Percentiles rank a stretch among this genome's conserved stretches.
Conservation (phyloP, 2,329 filamentous ascomycete species). For the Tolypocladium sp. region DNA sequence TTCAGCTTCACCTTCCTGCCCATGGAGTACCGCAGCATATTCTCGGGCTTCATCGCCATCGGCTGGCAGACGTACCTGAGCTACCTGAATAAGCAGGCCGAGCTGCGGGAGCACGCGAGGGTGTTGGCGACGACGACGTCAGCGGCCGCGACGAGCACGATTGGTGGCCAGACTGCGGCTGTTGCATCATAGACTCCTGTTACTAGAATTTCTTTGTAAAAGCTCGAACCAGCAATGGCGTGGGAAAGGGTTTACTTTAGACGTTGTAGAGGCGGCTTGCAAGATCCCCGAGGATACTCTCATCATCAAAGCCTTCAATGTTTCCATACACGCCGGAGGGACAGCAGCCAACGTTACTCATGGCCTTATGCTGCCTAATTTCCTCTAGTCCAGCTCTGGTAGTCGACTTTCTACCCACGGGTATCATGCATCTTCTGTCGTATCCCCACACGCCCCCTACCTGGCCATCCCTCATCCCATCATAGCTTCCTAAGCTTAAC, state of each 20-base stretch:
- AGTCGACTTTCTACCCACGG: background rate
- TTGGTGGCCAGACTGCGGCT: background rate
- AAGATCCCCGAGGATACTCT: background rate
- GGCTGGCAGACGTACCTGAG: slow-evolving; percentile 91
- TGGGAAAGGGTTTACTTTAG: background rate
- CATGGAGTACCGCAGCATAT: slow-evolving; percentile 70
- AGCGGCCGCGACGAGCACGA: background rate
- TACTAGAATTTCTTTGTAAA: background rate
- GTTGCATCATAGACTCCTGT: background rate
- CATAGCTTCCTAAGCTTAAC: slow-evolving; percentile 11
- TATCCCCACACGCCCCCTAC: background rate
- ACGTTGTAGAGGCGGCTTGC: background rate
- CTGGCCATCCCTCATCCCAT: background rate
- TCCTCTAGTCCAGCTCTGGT: background rate
- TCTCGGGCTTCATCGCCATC: slow-evolving; percentile 70
- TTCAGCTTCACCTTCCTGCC: slow-evolving; percentile 80
- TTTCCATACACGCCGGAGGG: no score
- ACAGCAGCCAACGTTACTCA: background rate
- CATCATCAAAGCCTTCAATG: background rate
- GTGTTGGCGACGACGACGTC: background rate
- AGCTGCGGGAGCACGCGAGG: slow-evolving; percentile 23
- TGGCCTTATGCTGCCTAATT: background rate
- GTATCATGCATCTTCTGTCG: background rate
- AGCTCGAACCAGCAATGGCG: background rate
- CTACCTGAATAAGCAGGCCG: slow-evolving; percentile 66